phyloP scores from a whole-genome alignment of 352 stramenopile genomes.

The Phytophthora lateralis region DNA sequence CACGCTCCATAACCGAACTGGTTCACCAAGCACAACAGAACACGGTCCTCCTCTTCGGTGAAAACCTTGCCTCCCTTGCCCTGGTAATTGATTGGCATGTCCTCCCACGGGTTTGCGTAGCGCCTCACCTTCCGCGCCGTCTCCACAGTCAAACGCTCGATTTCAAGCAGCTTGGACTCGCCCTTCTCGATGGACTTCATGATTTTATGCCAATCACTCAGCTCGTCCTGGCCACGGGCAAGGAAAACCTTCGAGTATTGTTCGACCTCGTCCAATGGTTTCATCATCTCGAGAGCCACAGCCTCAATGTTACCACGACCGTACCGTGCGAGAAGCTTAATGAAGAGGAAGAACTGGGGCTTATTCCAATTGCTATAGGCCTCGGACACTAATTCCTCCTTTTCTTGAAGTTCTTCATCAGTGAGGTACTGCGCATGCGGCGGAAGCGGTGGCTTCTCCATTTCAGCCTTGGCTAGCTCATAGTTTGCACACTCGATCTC shows the following conservation, averaged over 20 bases:
- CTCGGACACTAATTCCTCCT: constrained; percentile 90
- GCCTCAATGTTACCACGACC: constrained; percentile 76
- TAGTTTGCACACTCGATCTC: constrained; percentile 86
- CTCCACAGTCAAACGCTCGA: constrained; percentile 80
- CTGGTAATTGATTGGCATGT: constrained; percentile 90
- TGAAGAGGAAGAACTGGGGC: constrained; percentile 86
- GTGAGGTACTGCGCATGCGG: constrained; percentile 81
- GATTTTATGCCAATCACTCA: constrained; percentile 85
- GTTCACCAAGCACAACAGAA: constrained; percentile 97
- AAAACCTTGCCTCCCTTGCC: constrained; percentile 93
- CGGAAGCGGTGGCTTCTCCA: constrained; percentile 75
- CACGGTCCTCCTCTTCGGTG: constrained; percentile 98
- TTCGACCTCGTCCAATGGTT: constrained; percentile 77
- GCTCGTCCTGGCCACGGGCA: constrained; percentile 66
- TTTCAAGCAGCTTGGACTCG: constrained; percentile 87
- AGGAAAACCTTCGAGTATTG: constrained; percentile 76
- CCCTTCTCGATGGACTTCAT: constrained; percentile 90
- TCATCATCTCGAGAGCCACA: constrained; percentile 85
- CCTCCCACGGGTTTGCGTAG: constrained; percentile 85
- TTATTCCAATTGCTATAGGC: constrained; percentile 89
- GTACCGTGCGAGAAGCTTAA: constrained; percentile 84
- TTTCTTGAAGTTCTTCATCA: constrained; percentile 91
- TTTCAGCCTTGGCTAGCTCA: constrained; percentile 74
- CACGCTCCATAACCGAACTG: constrained; percentile 97
- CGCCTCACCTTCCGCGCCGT: constrained; percentile 76